Evolutionary conservation across 1,284 basidiomycete species (phyloP).

Genomic region (Leccinum pallidistipes): DNA sequence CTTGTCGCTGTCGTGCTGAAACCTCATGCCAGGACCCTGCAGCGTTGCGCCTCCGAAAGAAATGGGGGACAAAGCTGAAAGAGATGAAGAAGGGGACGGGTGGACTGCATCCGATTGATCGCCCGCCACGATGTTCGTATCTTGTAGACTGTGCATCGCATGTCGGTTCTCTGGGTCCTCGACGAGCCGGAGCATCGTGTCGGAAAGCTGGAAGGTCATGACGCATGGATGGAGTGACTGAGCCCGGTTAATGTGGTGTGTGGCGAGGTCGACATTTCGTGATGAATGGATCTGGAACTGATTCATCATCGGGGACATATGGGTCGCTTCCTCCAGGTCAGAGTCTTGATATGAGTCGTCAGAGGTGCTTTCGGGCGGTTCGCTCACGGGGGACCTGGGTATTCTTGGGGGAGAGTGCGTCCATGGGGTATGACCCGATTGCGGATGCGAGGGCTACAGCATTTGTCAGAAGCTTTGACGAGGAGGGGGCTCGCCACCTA

Average conservation of each 20-base stretch:
- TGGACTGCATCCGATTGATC: slow-evolving; percentile 15
- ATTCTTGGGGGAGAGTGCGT: slow-evolving; percentile 13
- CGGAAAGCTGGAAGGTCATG: slow-evolving; percentile 35
- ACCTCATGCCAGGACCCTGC: slow-evolving; percentile 33
- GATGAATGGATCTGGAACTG: slow-evolving; percentile 31
- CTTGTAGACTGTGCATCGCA: slow-evolving; percentile 17
- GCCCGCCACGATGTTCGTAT: slow-evolving; percentile 20
- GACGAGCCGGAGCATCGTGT: slow-evolving; percentile 25
- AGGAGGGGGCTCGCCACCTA: slow-evolving; percentile 10
- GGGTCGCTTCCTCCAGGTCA: slow-evolving; percentile 28
- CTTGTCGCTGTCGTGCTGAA: slow-evolving; percentile 19
- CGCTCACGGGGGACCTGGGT: slow-evolving; percentile 31
- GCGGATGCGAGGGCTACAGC: slow-evolving; percentile 23
- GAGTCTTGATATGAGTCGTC: slow-evolving; percentile 36
- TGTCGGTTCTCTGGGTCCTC: slow-evolving; percentile 32
- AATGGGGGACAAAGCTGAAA: slow-evolving; percentile 3
- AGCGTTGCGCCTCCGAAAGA: slow-evolving; percentile 6
- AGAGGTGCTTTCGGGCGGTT: slow-evolving; percentile 34
- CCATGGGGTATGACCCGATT: slow-evolving; percentile 20
- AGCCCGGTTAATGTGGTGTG: slow-evolving; percentile 6
- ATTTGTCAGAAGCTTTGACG: slow-evolving; percentile 19
- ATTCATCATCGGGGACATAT: slow-evolving; percentile 37
- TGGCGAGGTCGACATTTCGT: slow-evolving; percentile 7
- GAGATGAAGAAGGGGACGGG: slow-evolving; percentile 5
- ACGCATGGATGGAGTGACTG: slow-evolving; percentile 28